phyloP scores from a whole-genome alignment of 164 flowering plant species.

The Annona squamosa region DNA sequence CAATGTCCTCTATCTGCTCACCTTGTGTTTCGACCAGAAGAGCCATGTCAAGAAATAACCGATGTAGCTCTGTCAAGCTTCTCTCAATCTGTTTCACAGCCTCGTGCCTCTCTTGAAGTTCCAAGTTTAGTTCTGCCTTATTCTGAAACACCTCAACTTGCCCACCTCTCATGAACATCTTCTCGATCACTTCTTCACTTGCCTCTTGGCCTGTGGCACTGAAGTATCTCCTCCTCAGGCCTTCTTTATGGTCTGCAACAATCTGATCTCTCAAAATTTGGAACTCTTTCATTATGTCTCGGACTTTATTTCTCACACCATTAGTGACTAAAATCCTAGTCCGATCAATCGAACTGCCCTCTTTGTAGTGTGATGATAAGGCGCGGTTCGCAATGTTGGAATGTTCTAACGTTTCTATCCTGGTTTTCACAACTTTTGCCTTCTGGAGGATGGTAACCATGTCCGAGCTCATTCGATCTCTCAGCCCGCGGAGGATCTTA shows the following conservation, averaged over 20 bases:
- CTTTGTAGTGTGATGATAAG: constrained; percentile 22
- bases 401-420: constrained; percentile 48
- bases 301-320: constrained; percentile 52
- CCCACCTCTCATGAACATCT: constrained; percentile 30
- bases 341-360: constrained; percentile 53
- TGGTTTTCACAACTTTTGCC: constrained; percentile 45
- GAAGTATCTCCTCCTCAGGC: constrained; percentile 48
- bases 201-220: constrained; percentile 45
- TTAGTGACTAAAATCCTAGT: constrained; percentile 51
- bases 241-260: constrained; percentile 44
- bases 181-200: constrained; percentile 40
- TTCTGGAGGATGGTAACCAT: constrained; percentile 48
- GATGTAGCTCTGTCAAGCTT: constrained; percentile 63
- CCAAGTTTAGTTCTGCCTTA: constrained; percentile 29
- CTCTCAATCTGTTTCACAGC: constrained; percentile 58
- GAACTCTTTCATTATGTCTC: constrained; percentile 59
- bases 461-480: constrained; percentile 70
- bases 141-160: constrained; percentile 30
- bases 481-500: constrained; percentile 51
- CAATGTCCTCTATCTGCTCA: constrained; percentile 55
- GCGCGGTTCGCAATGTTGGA: constrained; percentile 39
- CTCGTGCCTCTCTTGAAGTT: constrained; percentile 49
- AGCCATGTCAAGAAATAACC: constrained; percentile 83
- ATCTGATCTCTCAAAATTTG: constrained; percentile 48
- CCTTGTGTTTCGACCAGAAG: constrained; percentile 70